phyloP scores from a whole-genome alignment of 2,329 filamentous ascomycete species.

The Didymella segeticola region DNA sequence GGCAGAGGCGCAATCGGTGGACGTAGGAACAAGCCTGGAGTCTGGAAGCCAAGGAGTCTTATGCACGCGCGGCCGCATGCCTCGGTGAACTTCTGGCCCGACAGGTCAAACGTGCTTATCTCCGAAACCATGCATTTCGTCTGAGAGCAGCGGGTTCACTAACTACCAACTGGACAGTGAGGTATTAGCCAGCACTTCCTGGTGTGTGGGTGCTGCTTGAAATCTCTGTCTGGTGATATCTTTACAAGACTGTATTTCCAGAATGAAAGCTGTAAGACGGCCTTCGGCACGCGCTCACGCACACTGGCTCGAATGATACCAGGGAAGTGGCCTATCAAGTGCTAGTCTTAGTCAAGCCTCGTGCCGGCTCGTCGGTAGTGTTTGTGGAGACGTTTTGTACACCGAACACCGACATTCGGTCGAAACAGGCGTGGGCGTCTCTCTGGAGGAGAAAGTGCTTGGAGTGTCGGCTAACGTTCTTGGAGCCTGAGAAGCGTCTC shows the following conservation, averaged over 20 bases:
- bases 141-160: neutral
- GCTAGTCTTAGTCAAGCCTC: constrained; percentile 16
- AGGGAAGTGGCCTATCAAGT: neutral
- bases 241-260: constrained; percentile 11
- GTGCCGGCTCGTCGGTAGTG: constrained; percentile 10
- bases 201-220: constrained; percentile 1
- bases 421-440: constrained; percentile 4
- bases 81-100: neutral
- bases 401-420: constrained; percentile 16
- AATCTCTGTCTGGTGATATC: constrained; percentile 9
- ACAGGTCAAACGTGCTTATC: neutral
- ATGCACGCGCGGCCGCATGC: constrained; percentile 11
- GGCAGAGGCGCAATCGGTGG: constrained; percentile 12
- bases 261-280: constrained; percentile 16
- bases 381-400: constrained; percentile 4
- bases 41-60: constrained; percentile 17
- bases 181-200: constrained; percentile 1
- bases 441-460: neutral
- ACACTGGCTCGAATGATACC: constrained; percentile 9
- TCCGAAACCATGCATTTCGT: neutral
- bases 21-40: constrained; percentile 17
- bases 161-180: neutral
- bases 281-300: constrained; percentile 11
- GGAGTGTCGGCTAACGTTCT: constrained; percentile 9
- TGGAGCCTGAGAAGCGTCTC: constrained; percentile 3